phyloP scores from a whole-genome alignment of 768 basidiomycete species.

The Tylopilus sp. region DNA sequence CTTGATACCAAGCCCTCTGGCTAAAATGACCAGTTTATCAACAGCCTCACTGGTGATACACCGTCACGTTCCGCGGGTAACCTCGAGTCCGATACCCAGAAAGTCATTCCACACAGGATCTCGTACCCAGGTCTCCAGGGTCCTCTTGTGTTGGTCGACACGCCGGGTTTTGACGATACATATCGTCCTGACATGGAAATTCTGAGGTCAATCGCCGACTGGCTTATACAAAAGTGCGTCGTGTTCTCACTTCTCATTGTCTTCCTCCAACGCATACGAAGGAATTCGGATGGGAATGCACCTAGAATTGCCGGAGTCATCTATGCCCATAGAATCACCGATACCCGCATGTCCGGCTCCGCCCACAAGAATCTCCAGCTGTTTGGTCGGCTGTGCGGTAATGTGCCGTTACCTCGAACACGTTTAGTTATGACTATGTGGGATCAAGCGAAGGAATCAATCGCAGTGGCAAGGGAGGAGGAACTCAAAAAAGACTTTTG shows the following conservation, averaged over 20 bases:
- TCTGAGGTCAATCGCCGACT: conserved; percentile 10
- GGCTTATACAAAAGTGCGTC: conserved; percentile 18
- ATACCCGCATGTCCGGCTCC: conserved; percentile 34
- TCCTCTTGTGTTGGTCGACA: conserved; percentile 20
- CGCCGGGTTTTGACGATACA: conserved; percentile 22
- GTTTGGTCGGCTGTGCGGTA: conserved; percentile 36
- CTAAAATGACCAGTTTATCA: conserved; percentile 10
- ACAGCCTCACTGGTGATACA: conserved; percentile 1
- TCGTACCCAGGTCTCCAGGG: accelerated
- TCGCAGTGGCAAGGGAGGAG: conserved; percentile 14
- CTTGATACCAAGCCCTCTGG: neutral
- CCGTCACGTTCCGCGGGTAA: neutral
- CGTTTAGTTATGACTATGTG: conserved; percentile 40
- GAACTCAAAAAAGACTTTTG: conserved; percentile 30
- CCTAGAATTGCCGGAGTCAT: conserved; percentile 30
- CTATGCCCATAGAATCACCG: conserved; percentile 35
- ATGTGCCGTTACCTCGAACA: conserved; percentile 25
- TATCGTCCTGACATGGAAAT: conserved; percentile 11
- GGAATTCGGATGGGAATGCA: conserved; percentile 2
- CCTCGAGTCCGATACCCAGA: conserved; percentile 13
- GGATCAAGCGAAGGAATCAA: conserved; percentile 19
- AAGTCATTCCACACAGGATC: conserved; percentile 3
- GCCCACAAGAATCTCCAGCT: conserved; percentile 29
- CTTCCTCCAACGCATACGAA: neutral
- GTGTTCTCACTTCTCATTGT: neutral